These are phyloP conservation scores for Hymenoscyphus infarciens DNA, from an alignment of 2,329 filamentous ascomycete species.

Conservation along the genomic window DNA sequence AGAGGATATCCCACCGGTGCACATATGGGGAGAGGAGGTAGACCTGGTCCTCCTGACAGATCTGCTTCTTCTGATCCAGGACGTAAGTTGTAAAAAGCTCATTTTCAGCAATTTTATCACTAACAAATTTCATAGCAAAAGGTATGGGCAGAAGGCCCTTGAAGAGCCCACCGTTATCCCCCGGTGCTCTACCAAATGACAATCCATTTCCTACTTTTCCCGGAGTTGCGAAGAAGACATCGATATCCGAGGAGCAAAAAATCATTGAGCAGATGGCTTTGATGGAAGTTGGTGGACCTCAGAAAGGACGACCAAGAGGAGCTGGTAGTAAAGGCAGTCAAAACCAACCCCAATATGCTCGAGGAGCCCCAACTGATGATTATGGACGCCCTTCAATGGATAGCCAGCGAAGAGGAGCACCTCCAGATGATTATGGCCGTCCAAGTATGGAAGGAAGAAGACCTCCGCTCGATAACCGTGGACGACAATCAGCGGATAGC, in stretches of 20 bases:
- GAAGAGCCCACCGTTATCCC: conserved; percentile 37
- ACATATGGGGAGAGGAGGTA: conserved; percentile 26
- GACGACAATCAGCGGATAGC: conserved; percentile 28
- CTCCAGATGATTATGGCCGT: conserved; percentile 18
- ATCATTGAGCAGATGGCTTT: conserved; percentile 32
- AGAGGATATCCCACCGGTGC: conserved; percentile 31
- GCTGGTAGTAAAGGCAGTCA: conserved; percentile 28
- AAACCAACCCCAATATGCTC: conserved; percentile 12
- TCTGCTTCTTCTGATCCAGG: conserved; percentile 27
- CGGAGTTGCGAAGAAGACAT: conserved; percentile 39
- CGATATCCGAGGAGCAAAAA: conserved; percentile 38
- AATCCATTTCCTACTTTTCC: conserved; percentile 47
- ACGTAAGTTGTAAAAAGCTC: conserved; percentile 31
- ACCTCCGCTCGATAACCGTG: conserved; percentile 23
- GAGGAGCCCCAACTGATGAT: conserved; percentile 24
- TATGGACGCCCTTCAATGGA: conserved; percentile 28
- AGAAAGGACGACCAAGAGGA: conserved; percentile 20
- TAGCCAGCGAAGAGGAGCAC: conserved; percentile 16
- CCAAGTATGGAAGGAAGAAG: conserved; percentile 22
- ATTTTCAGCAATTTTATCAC: conserved; percentile 6
- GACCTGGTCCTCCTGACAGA: conserved; percentile 27
- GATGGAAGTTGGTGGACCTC: conserved; percentile 30
- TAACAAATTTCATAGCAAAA: conserved; percentile 24
- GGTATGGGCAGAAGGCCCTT: conserved; percentile 26
- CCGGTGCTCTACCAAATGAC: conserved; percentile 42